A percentile compares a stretch with the other conserved stretches of the same genome.
phyloP scores from a whole-genome alignment of 2,329 filamentous ascomycete species.

The Alternaria arbusti region DNA sequence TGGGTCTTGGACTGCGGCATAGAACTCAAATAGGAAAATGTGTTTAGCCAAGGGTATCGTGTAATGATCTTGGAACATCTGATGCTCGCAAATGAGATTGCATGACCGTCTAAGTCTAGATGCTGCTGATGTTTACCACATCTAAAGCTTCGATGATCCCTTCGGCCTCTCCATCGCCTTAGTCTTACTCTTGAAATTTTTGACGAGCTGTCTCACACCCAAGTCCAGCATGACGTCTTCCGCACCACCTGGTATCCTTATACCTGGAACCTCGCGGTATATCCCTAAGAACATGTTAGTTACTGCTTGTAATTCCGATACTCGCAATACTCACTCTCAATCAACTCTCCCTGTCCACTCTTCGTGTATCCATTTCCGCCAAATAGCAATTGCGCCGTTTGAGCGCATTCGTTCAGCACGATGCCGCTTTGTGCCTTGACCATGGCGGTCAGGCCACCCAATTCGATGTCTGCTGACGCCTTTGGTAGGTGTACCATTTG shows the following conservation, averaged over 20 bases:
- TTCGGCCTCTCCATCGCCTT: constrained; percentile 56
- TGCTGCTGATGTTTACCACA: background rate
- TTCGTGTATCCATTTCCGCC: constrained; percentile 76
- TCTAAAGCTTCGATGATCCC: constrained; percentile 54
- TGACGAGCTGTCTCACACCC: constrained; percentile 72
- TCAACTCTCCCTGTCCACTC: constrained; percentile 72
- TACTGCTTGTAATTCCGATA: background rate
- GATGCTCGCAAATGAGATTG: background rate
- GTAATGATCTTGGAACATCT: background rate
- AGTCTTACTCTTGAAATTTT: constrained; percentile 68
- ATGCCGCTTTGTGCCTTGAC: constrained; percentile 76
- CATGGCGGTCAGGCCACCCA: constrained; percentile 75
- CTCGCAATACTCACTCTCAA: constrained; percentile 64
- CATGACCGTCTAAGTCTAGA: background rate
- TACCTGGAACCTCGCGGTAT: constrained; percentile 68
- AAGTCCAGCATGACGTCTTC: constrained; percentile 78
- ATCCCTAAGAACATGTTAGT: constrained; percentile 55
- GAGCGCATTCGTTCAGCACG: constrained; percentile 73
- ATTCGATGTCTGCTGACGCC: constrained; percentile 65
- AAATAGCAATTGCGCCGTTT: constrained; percentile 72
- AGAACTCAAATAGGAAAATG: background rate
- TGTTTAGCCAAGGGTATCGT: background rate
- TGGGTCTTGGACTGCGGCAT: background rate
- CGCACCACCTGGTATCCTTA: constrained; percentile 68
- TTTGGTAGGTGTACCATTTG: constrained; percentile 68